Evolutionary conservation across 169 alveolate genomes (phyloP).

Genomic region (Plasmodium berghei): DNA sequence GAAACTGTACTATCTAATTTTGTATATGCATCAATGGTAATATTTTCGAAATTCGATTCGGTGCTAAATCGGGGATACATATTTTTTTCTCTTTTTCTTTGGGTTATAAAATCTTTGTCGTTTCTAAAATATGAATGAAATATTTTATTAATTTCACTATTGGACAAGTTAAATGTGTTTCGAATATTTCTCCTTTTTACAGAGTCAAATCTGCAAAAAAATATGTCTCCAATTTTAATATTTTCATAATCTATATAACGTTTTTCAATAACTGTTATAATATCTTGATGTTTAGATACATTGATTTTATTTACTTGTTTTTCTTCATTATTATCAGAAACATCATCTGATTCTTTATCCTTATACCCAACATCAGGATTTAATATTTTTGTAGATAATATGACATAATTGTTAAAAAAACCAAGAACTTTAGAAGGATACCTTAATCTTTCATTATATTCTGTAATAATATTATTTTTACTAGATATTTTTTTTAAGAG

Average conservation of each 20-base stretch:
- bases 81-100: not conserved
- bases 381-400: slow-evolving; percentile 47
- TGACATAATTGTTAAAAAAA: slow-evolving; percentile 58
- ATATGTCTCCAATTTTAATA: slow-evolving; percentile 62
- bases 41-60: not conserved
- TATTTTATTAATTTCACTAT: slow-evolving; percentile 43
- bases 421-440: slow-evolving; percentile 73
- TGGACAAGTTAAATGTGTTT: slow-evolving; percentile 56
- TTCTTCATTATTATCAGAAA: not conserved
- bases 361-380: not conserved
- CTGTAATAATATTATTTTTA: slow-evolving; percentile 9
- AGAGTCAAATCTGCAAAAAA: slow-evolving; percentile 70
- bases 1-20: not conserved
- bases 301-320: not conserved
- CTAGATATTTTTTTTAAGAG: slow-evolving; percentile 38
- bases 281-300: not conserved
- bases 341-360: not conserved
- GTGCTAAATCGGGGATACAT: not conserved
- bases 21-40: not conserved
- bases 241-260: slow-evolving; percentile 76
- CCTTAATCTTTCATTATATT: slow-evolving; percentile 41
- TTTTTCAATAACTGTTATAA: slow-evolving; percentile 65
- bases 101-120: slow-evolving; percentile 22
- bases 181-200: slow-evolving; percentile 48
- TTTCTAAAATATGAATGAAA: slow-evolving; percentile 41